Conservation (phyloP, 1,139 yeast species). For the Sporopachydermia cereana region DNA sequence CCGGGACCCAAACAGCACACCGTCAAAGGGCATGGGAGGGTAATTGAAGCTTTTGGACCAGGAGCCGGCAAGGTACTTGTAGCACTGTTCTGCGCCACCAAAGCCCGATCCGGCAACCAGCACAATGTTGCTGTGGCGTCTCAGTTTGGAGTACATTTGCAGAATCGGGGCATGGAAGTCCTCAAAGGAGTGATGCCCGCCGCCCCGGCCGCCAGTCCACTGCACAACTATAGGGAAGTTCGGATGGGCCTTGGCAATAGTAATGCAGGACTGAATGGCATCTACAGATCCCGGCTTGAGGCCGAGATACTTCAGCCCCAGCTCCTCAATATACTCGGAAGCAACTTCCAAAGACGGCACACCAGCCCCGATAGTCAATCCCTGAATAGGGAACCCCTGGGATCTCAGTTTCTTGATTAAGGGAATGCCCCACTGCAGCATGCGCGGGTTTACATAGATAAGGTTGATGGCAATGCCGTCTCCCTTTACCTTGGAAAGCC, state of each 20-base stretch:
- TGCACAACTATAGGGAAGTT: conserved; percentile 91
- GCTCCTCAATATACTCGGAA: conserved; percentile 83
- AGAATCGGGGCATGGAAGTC: conserved; percentile 97
- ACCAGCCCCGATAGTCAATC: conserved; percentile 97
- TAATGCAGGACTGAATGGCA: conserved; percentile 73
- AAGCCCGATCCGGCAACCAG: conserved; percentile 97
- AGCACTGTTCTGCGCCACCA: conserved; percentile 93
- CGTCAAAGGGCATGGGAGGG: conserved; percentile 99
- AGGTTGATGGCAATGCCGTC: conserved; percentile 84
- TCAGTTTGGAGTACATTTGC: conserved; percentile 90
- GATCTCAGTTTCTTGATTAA: conserved; percentile 80
- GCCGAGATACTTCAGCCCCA: conserved; percentile 89
- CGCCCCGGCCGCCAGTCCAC: conserved; percentile 99
- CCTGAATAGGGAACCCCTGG: conserved; percentile 91
- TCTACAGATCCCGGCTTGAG: conserved; percentile 97
- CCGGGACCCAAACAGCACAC: conserved; percentile 91
- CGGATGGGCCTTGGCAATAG: conserved; percentile 94
- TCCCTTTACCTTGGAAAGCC: conserved; percentile 53
- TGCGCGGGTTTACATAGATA: conserved; percentile 91
- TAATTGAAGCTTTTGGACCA: conserved; percentile 81
- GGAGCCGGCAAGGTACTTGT: conserved; percentile 92
- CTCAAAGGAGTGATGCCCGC: conserved; percentile 99
- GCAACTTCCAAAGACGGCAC: conserved; percentile 98
- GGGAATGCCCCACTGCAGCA: conserved; percentile 99
- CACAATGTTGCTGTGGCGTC: conserved; percentile 82